A percentile compares a stretch with the other conserved stretches of the same genome.
phyloP scores from a whole-genome alignment of 1,139 yeast species.

The Lodderomyces orthopsilosis region DNA sequence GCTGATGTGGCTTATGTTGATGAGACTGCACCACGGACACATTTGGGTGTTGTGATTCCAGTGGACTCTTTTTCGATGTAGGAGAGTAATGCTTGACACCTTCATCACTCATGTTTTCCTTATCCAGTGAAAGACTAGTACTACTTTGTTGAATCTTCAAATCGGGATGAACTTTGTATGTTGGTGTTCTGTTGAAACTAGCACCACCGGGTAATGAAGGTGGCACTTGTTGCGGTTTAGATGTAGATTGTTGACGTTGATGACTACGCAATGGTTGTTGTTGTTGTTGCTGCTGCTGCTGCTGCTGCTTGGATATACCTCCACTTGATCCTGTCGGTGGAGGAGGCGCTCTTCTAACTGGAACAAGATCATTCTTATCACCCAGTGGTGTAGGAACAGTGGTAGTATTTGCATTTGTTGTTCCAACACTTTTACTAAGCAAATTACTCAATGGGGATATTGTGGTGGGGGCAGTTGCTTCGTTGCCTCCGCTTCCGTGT shows the following conservation, averaged over 20 bases:
- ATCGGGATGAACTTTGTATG: conserved; percentile 30
- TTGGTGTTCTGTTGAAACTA: background rate
- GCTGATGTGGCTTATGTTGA: conserved; percentile 5
- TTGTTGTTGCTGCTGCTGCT: conserved; percentile 10
- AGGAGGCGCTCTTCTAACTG: conserved; percentile 56
- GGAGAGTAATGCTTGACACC: background rate
- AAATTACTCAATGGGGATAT: conserved; percentile 37
- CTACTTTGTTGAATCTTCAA: conserved; percentile 27
- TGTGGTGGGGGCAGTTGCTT: conserved; percentile 4
- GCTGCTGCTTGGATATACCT: background rate
- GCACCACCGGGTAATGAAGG: conserved; percentile 6
- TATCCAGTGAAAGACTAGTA: conserved; percentile 6
- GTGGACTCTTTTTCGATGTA: background rate
- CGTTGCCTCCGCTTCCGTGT: conserved; percentile 1
- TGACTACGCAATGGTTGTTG: conserved; percentile 5
- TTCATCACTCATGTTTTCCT: conserved; percentile 3
- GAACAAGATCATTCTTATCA: conserved; percentile 32
- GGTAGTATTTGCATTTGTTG: conserved; percentile 9
- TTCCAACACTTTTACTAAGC: conserved; percentile 20
- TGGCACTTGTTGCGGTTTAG: conserved; percentile 17
- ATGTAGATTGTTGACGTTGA: conserved; percentile 17
- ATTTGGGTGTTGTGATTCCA: conserved; percentile 12
- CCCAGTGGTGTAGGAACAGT: conserved; percentile 9
- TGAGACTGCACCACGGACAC: conserved; percentile 15
- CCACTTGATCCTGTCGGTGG: conserved; percentile 34